Evolutionary conservation across 1,284 basidiomycete species (phyloP).

Genomic region (Farysia itapuensis): DNA sequence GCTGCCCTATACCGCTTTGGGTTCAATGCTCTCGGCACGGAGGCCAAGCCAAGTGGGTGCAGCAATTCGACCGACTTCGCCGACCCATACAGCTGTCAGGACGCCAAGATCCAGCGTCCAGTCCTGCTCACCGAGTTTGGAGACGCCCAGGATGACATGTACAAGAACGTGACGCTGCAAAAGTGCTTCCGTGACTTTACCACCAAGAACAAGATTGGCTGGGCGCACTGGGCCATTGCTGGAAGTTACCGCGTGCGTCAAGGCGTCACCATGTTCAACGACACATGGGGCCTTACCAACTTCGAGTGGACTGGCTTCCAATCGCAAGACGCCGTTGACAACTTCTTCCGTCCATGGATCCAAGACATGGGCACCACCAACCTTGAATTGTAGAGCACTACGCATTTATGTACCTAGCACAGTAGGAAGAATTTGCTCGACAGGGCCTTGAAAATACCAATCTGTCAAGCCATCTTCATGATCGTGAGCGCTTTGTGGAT

Average conservation of each 20-base stretch:
- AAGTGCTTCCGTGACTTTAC: constrained; percentile 37
- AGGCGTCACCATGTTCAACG: constrained; percentile 11
- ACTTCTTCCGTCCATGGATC: constrained; percentile 30
- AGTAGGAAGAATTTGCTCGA: constrained; percentile 15
- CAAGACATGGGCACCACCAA: constrained; percentile 27
- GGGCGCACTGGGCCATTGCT: constrained; percentile 26
- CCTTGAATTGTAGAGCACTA: constrained; percentile 14
- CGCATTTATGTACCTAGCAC: constrained; percentile 1
- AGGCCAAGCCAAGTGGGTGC: constrained; percentile 11
- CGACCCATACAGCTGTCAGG: constrained; percentile 18
- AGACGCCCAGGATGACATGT: constrained; percentile 12
- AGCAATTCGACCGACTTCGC: constrained; percentile 6
- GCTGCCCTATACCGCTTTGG: constrained; percentile 22
- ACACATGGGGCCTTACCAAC: constrained; percentile 27
- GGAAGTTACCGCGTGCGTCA: constrained; percentile 27
- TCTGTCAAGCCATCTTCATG: constrained; percentile 7
- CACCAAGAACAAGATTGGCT: constrained; percentile 30
- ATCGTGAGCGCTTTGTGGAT: constrained; percentile 32
- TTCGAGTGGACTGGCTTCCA: constrained; percentile 8
- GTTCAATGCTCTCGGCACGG: constrained; percentile 28
- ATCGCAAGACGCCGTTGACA: constrained; percentile 16
- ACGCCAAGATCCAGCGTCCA: constrained; percentile 15
- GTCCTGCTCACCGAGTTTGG: constrained; percentile 28
- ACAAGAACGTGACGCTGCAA: constrained; percentile 19
- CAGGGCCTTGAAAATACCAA: constrained; percentile 28